A percentile compares a stretch with the other conserved stretches of the same genome.
Evolutionary conservation across 1,284 basidiomycete species (phyloP).

Genomic region (Takashimella koratensis): DNA sequence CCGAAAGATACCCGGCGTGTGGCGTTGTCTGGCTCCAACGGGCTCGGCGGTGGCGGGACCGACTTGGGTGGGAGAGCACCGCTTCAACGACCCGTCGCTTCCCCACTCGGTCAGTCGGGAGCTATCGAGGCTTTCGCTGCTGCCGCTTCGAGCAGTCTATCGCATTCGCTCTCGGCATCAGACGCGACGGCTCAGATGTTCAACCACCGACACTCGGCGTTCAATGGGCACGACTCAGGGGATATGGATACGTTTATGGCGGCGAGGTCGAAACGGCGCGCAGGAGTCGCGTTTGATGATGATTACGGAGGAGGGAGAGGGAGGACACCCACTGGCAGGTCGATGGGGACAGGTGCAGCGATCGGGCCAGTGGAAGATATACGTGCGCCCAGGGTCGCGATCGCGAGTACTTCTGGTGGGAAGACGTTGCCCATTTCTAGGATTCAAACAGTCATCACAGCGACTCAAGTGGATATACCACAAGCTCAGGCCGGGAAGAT

Average conservation of each 20-base stretch:
- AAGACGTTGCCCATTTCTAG: slow-evolving; percentile 14
- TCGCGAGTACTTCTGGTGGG: slow-evolving; percentile 1
- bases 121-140: not conserved
- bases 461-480: not conserved
- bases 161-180: not conserved
- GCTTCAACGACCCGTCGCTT: not conserved
- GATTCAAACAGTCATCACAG: slow-evolving; percentile 28
- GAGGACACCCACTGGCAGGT: not conserved
- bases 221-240: not conserved
- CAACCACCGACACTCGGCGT: not conserved
- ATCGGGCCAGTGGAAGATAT: not conserved
- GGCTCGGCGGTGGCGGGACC: slow-evolving; percentile 3
- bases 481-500: not conserved
- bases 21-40: slow-evolving; percentile 11
- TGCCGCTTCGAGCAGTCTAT: not conserved
- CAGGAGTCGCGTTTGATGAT: not conserved
- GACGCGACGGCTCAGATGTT: not conserved
- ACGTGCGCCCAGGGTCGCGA: slow-evolving; percentile 1
- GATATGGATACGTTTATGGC: not conserved
- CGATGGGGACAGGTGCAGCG: not conserved
- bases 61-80: not conserved
- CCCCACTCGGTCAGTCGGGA: no score
- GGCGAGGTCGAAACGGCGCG: not conserved
- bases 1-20: slow-evolving; percentile 12
- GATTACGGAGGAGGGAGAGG: not conserved